Percentiles rank a stretch among this genome's conserved stretches.
phyloP scores from a whole-genome alignment of 2,329 filamentous ascomycete genomes.

The Colletotrichum sp. region DNA sequence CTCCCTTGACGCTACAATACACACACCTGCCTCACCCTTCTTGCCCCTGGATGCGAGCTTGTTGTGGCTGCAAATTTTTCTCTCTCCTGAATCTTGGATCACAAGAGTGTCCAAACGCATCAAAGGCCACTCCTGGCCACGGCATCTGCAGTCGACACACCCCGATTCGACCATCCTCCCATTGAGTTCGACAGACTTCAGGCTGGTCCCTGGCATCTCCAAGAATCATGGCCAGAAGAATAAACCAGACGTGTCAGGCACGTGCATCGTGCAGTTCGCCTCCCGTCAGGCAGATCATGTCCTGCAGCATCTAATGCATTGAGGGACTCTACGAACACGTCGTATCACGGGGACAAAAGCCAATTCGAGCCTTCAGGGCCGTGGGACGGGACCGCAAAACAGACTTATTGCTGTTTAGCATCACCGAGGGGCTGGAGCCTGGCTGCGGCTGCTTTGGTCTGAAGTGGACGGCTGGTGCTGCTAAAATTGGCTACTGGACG shows the following conservation, averaged over 20 bases:
- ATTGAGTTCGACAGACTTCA: neutral
- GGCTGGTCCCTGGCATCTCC: neutral
- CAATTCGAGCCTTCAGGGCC: neutral
- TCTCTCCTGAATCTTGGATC: neutral
- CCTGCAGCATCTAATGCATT: neutral
- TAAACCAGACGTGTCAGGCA: neutral
- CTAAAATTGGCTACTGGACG: slow-evolving; percentile 12
- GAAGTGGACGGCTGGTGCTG: slow-evolving; percentile 3
- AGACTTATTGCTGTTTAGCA: neutral
- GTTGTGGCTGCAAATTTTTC: neutral
- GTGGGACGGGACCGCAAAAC: slow-evolving; percentile 1
- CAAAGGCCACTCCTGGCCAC: neutral
- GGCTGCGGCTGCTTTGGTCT: neutral
- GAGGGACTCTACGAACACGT: neutral
- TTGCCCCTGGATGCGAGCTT: neutral
- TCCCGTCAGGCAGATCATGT: neutral
- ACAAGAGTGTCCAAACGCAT: neutral
- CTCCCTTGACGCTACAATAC: neutral
- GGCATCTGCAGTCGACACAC: neutral
- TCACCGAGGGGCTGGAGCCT: neutral
- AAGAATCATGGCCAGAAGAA: neutral
- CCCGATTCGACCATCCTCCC: neutral
- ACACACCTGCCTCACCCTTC: neutral
- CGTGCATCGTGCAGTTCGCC: slow-evolving; percentile 5
- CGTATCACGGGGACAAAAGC: neutral